Conservation (phyloP, 108 stramenopile genomes). For the Nitzschia putrida region DNA sequence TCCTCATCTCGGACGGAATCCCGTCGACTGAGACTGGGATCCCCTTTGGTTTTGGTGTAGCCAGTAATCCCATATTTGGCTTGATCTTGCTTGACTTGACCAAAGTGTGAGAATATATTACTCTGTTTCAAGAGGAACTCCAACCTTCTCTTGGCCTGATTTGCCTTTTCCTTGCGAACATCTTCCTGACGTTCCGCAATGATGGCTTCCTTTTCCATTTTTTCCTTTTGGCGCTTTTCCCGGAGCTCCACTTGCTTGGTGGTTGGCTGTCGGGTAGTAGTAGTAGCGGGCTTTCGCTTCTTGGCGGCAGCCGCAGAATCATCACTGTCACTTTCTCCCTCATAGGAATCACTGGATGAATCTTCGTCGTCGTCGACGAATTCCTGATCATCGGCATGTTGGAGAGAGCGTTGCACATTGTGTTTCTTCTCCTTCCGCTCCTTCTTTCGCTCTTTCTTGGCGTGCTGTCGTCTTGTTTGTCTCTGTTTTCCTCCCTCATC, state of each 20-base stretch:
- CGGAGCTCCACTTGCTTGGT: conserved; percentile 55
- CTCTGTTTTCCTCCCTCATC: conserved; percentile 49
- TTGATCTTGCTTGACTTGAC: conserved; percentile 71
- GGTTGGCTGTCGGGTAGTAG: conserved; percentile 35
- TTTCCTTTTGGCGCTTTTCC: conserved; percentile 53
- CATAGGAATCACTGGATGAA: conserved; percentile 38
- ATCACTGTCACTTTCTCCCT: conserved; percentile 45
- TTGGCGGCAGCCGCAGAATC: conserved; percentile 36
- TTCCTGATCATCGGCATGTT: conserved; percentile 29
- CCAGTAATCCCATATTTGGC: conserved; percentile 52
- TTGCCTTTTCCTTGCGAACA: conserved; percentile 67
- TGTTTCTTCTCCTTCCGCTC: conserved; percentile 45
- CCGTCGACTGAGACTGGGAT: conserved; percentile 15
- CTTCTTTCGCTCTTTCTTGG: conserved; percentile 50
- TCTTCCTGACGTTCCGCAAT: conserved; percentile 69
- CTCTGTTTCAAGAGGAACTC: conserved; percentile 94
- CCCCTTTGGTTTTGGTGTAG: conserved; percentile 5
- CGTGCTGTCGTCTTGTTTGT: conserved; percentile 41
- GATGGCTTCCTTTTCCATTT: conserved; percentile 68
- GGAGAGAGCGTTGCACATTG: neutral
- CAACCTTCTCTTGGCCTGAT: conserved; percentile 85
- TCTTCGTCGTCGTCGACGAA: conserved; percentile 38
- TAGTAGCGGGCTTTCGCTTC: conserved; percentile 46
- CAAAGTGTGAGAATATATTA: conserved; percentile 97
- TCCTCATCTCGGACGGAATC: conserved; percentile 25